Evolutionary conservation across 306 rosid species (phyloP), one percentile per base, ranked within the genome.

Genomic region (Cucurbita argyrosperma): DNA sequence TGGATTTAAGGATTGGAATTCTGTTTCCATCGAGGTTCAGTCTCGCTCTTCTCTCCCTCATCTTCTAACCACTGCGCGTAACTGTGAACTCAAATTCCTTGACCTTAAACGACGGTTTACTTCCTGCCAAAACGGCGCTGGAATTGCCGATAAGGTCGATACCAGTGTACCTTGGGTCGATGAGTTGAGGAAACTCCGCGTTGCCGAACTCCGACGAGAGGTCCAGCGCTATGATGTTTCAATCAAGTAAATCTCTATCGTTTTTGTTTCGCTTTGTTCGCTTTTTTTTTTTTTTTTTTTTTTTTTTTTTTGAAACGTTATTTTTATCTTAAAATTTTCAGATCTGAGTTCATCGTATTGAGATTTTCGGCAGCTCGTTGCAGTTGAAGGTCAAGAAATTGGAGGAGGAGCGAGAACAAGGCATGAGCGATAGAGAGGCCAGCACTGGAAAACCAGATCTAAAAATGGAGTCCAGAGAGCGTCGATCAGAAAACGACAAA

Each of bases 161-260:
- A 26, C 0, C 23, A 78, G 73, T 55, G 77, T 89, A 8, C 92
- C 95, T 18, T 90, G 96, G 96, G 79, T 89, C 23, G 88, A 87
- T 30, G 84, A 91, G 86, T 82, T 91, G 82, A 79, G 88, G 2
- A 77, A 78, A 40, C 89, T 78, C 47, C 91, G 96, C 15, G 90
- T 89, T 43, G 87, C 83, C 3, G 90, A 89, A 72, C 97, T 91
- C 70, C 88, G 89, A 49, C 93, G 71, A 35, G 91, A 91, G 68
- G 84, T 91, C 80, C 88, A 86, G 65, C 83, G 83, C 71, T 79
- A 61, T 76, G 91, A 91, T 84, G 88, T 75, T 76, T 83, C 90
- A 67, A 91, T 91, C 81, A 50, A 61, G 97, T 91, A 85, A 72
- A 46, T 83, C 72, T 60, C 47, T 69, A 19, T 46, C 40, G 30